phyloP scores from a whole-genome alignment of 257 asterid species.

The Nemophila menziesii region DNA sequence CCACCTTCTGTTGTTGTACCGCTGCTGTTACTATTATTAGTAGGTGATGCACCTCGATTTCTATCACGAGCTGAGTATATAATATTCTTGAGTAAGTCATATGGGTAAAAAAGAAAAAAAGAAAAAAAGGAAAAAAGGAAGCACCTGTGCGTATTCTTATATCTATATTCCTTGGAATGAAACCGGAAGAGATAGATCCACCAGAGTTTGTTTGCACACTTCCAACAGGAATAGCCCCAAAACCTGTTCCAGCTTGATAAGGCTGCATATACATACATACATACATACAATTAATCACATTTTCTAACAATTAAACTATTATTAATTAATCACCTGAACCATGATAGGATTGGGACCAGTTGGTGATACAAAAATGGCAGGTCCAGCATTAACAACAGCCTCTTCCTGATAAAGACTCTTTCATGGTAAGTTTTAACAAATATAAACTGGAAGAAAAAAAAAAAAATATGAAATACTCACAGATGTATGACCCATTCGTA shows the following conservation, averaged over 20 bases:
- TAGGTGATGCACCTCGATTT: conserved; percentile 41
- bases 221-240: conserved; percentile 54
- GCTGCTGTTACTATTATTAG: conserved; percentile 28
- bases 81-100: not conserved
- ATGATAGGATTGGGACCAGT: conserved; percentile 89
- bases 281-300: conserved; percentile 6
- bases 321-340: conserved; percentile 65
- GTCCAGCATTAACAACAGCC: conserved; percentile 94
- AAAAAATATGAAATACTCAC: conserved; percentile 25
- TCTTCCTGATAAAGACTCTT: conserved; percentile 46
- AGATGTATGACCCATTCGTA: conserved; percentile 82
- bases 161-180: conserved; percentile 79
- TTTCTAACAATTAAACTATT: too few relatives aligned
- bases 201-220: conserved; percentile 45
- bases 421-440: conserved; percentile 1
- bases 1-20: conserved; percentile 26
- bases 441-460: conserved; percentile 4
- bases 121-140: not conserved
- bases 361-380: conserved; percentile 74
- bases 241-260: conserved; percentile 60
- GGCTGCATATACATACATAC: conserved; percentile 39
- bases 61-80: conserved; percentile 16
- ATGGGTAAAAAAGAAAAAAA: too few relatives aligned
- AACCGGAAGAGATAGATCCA: conserved; percentile 48
- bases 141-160: conserved; percentile 93